These are phyloP conservation scores for Boletus reticulatus DNA, from an alignment of 768 basidiomycete genomes.

Conservation along the genomic window DNA sequence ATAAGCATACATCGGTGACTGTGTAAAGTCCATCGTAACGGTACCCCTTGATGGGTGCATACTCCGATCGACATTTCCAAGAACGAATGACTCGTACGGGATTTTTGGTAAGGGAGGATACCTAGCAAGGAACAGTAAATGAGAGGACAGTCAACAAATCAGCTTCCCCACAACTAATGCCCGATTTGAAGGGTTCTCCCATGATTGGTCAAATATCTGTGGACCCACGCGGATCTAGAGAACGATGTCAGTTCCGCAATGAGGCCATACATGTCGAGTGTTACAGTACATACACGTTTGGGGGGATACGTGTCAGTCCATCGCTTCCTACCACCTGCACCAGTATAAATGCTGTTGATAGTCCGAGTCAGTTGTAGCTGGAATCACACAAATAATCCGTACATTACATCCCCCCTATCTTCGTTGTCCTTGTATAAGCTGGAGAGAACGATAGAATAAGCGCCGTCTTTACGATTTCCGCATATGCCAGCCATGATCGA, in stretches of 20 bases:
- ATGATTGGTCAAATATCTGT: slow-evolving; percentile 23
- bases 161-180: slow-evolving; percentile 18
- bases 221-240: slow-evolving; percentile 20
- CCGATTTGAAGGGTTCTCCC: slow-evolving; percentile 10
- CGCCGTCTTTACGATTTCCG: slow-evolving; percentile 12
- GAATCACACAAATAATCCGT: not conserved
- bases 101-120: slow-evolving; percentile 16
- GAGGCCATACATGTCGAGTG: not conserved
- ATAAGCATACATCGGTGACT: slow-evolving; percentile 9
- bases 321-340: slow-evolving; percentile 20
- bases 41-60: slow-evolving; percentile 24
- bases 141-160: not conserved
- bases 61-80: slow-evolving; percentile 16
- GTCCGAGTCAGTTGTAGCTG: not conserved
- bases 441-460: slow-evolving; percentile 21
- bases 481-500: slow-evolving; percentile 13
- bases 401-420: slow-evolving; percentile 28
- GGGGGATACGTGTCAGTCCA: slow-evolving; percentile 8
- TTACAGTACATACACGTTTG: slow-evolving; percentile 19
- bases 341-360: slow-evolving; percentile 26
- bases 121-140: slow-evolving; percentile 6
- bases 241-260: not conserved
- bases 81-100: slow-evolving; percentile 31
- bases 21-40: slow-evolving; percentile 34
- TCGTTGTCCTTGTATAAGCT: slow-evolving; percentile 22